Evolutionary conservation across 2,329 filamentous ascomycete species (phyloP), one percentile per base, ranked within the genome.

Genomic region (Macroventuria anomochaeta): DNA sequence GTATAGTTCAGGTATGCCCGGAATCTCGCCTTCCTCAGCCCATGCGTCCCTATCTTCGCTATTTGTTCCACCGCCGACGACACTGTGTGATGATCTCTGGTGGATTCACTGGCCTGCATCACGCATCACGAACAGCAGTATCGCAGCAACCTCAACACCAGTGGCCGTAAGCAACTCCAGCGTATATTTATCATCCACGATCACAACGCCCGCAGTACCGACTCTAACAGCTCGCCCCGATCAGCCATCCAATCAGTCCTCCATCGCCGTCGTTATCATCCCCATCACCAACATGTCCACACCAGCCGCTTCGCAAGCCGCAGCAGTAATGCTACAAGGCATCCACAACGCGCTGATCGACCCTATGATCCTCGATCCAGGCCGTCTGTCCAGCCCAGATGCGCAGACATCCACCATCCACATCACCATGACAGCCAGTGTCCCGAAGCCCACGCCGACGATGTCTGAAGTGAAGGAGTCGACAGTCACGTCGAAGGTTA

Each of bases 361-460:
- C 18, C 39, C 47, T 0, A 43, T 37, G 10, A 28, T 44, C 13
- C 33, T 49, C 17, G 44, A 41, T 12, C 21, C 44, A 8, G 47
- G 39, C 3, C 33, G 28, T 15, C 15, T 54, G 11, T 13, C 44
- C 17, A 25, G 28, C 29, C 4, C 20, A 7, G 18, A 5, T n/a
- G 21, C 13, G 11, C 34, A 31, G 23, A 44, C 51, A 3, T 44
- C 33, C 6, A 54, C 51, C 0, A 31, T 54, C 5, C 40, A 36
- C 20, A 46, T 54, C n/a, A 54, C 44, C 3, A 5, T 54, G 1
- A 54, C 51, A 13, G 34, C 44, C 6, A 54, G 33, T 7, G 7
- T 7, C 7, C 33, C 51, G 3, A 18, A 26, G 13, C 3, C 17
- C 2, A 23, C 13, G 7, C 12, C 33, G 8, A 38, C 26, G 17